phyloP scores from a whole-genome alignment of 768 basidiomycete genomes.

The Leccinum sublutescens region DNA sequence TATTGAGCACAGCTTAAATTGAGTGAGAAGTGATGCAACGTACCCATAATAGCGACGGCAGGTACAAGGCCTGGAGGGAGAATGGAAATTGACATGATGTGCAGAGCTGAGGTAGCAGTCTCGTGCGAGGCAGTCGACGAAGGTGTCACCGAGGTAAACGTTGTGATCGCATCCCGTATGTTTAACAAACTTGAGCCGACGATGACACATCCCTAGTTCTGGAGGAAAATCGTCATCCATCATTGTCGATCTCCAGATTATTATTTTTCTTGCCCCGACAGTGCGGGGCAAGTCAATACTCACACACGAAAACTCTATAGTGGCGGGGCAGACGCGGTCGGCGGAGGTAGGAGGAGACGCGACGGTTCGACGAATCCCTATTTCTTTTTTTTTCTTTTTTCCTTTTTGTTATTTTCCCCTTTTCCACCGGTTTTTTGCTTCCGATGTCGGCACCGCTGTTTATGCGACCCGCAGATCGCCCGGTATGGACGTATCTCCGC shows the following conservation, averaged over 20 bases:
- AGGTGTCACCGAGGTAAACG: slow-evolving; percentile 40
- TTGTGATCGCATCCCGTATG: slow-evolving; percentile 56
- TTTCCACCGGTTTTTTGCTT: slow-evolving; percentile 7
- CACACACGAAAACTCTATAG: background rate
- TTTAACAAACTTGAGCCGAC: slow-evolving; percentile 52
- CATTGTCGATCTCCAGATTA: background rate
- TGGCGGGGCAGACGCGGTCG: background rate
- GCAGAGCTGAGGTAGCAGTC: slow-evolving; percentile 46
- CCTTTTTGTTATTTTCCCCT: background rate
- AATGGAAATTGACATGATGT: slow-evolving; percentile 49
- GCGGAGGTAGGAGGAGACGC: slow-evolving; percentile 1
- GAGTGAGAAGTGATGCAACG: slow-evolving; percentile 11
- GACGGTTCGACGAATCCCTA: background rate
- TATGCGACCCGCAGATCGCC: slow-evolving; percentile 1
- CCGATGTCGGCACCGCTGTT: slow-evolving; percentile 18
- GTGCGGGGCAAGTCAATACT: background rate
- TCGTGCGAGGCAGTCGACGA: slow-evolving; percentile 50
- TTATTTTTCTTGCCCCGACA: background rate
- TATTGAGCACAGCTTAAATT: background rate
- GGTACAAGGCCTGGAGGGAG: slow-evolving; percentile 33
- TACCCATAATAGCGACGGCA: slow-evolving; percentile 62
- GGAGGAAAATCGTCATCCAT: background rate
- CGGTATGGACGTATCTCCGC: background rate
- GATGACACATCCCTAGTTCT: slow-evolving; percentile 56
- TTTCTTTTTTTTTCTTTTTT: background rate